Conservation (phyloP, 176 grass and related monocot species). For the Ensete glaucum region DNA sequence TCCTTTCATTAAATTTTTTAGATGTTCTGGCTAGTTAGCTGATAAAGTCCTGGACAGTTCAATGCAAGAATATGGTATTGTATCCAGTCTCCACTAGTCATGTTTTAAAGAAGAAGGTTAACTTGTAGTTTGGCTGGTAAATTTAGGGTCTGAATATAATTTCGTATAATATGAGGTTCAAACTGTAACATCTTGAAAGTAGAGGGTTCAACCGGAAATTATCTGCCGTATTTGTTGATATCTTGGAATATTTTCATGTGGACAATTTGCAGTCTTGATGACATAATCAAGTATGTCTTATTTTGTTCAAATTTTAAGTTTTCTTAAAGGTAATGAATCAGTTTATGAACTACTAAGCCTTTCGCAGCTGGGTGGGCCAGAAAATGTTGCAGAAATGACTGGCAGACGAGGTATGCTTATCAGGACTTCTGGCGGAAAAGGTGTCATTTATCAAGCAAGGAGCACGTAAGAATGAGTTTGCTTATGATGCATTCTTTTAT, state of each 20-base stretch:
- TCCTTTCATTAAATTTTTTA: no score
- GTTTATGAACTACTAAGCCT: background rate
- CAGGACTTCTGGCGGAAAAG: conserved; percentile 75
- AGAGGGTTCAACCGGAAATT: background rate
- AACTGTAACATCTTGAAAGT: background rate
- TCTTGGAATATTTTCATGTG: background rate
- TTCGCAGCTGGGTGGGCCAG: conserved; percentile 79
- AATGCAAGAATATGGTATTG: no score
- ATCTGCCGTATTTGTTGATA: background rate
- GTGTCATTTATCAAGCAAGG: conserved; percentile 87
- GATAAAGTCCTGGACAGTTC: no score
- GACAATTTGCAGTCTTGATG: background rate
- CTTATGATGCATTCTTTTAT: conserved; percentile 26
- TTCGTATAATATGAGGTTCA: background rate
- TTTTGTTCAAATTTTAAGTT: background rate
- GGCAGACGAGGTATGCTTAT: conserved; percentile 85
- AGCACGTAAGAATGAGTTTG: conserved; percentile 60
- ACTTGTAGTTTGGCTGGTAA: background rate
- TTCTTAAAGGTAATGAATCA: background rate
- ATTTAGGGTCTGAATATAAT: background rate
- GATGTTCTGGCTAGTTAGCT: no score
- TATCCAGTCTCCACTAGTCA: no score
- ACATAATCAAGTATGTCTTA: background rate
- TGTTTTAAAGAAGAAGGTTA: background rate
- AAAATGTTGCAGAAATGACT: conserved; percentile 95